Percentiles rank a stretch among this genome's conserved stretches.
phyloP scores from a whole-genome alignment of 2,329 filamentous ascomycete genomes.

The Apiospora saccharicola region DNA sequence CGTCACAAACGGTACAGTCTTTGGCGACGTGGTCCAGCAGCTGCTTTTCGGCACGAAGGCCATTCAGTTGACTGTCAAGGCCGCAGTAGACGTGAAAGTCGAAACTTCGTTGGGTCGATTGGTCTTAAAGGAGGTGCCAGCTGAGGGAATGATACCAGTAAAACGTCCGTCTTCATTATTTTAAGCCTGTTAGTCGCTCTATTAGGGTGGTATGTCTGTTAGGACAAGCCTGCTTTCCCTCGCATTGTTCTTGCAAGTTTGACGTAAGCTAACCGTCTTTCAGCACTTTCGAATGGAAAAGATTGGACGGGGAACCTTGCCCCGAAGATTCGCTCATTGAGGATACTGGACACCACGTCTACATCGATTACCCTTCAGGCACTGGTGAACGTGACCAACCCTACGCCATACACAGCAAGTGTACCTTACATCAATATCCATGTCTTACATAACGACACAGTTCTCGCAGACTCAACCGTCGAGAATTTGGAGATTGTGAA shows the following conservation, averaged over 20 bases:
- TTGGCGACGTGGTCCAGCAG: constrained; percentile 81
- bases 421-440: constrained; percentile 85
- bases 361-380: constrained; percentile 76
- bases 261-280: constrained; percentile 44
- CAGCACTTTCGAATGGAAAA: constrained; percentile 67
- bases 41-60: constrained; percentile 77
- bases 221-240: constrained; percentile 30
- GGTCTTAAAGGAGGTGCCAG: constrained; percentile 83
- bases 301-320: constrained; percentile 56
- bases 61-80: constrained; percentile 77
- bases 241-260: constrained; percentile 29
- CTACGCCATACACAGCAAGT: constrained; percentile 82
- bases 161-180: constrained; percentile 82
- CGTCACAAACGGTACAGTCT: constrained; percentile 80
- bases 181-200: constrained; percentile 52
- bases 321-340: constrained; percentile 75
- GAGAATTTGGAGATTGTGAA: constrained; percentile 67
- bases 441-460: constrained; percentile 74
- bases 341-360: constrained; percentile 74
- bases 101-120: constrained; percentile 83
- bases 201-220: constrained; percentile 33
- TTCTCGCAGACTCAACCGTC: constrained; percentile 78
- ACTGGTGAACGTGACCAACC: constrained; percentile 85
- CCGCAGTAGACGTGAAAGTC: constrained; percentile 83
- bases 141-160: constrained; percentile 84